Base-by-base conservation (phyloP, 208 protist genomes). In the Strigomonas galati region DNA sequence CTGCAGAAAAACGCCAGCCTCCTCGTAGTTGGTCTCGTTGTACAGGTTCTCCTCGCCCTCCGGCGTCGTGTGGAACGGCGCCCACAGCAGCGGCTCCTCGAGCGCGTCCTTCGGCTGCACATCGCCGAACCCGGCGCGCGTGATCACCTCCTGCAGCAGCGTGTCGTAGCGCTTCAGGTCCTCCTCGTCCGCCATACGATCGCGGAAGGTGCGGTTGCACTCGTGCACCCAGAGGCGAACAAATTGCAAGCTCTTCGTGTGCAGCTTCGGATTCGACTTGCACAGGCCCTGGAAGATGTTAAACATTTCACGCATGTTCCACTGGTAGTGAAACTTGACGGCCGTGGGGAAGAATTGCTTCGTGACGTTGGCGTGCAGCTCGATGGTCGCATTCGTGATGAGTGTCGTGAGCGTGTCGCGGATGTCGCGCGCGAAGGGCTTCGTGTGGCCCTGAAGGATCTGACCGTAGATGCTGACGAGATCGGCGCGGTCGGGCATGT, bases 261-360 rank as follows among this genome's bases (percentile, higher is more conserved):
- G 90, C 10, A 92, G 58, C 69, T 95, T 95, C n/a, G 76, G 77
- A 71, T 84, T 85, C 32, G 89, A 85, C 72, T 96, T 94, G 67
- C 91, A 97, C 31, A 98, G 71, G 53, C 94, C 94, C 69, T 98
- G 95, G 67, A 98, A 97, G 52, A 99, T 93, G 76, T 97, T 97
- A 67, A 97, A 97, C 72, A 99, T 93, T 67, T 99, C 98, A 31
- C 98, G 84, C 80, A 99, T 94, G 82, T 99, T 99, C 94, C 99
- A 99, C 67, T 98, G 87, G 81, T 99, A 99, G 77, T 99, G 98
- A 84, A 99, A 99, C 76, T 99, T 99, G 66, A 99, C 87, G 40
- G 98, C 97, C 0, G 98, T 99, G 19, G 98, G 98, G 71, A 99
- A 90, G 79, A 99, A 99, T 21, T 77, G 78, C 64, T 97, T 96